Base-by-base conservation (phyloP, 805 yeast genomes). In the Suhomyces canberraensis region DNA sequence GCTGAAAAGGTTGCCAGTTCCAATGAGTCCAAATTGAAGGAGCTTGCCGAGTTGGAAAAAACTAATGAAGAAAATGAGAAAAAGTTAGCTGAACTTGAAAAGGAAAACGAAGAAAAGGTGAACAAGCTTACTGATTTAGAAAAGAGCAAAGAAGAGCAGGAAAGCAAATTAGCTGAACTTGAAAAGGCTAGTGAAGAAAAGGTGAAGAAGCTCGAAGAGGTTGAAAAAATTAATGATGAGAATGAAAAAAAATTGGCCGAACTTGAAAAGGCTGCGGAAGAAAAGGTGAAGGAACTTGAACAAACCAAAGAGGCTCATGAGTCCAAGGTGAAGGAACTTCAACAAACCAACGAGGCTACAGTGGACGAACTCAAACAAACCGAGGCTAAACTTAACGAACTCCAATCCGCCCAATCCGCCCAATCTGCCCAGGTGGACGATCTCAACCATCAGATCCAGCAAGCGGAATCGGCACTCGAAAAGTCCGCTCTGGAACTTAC, bases 241-340 rank as follows among this genome's bases (percentile, higher is more conserved):
- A 11, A 11, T 4, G 16, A 27, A 22, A 9, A 29, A 5, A 18
- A 26, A 19, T 14, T 17, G 6, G 26, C 33, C 11, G 24, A 22
- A 32, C 18, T 11, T 11, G 30, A 18, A 14, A 25, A 19, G n/a
- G 15, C 16, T 14, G 7, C 5, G 25, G 17, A 16, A 20, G 18
- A 11, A 15, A 22, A 29, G 17, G 11, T 28, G 29, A 28, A 26
- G 25, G 29, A 33, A 31, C 13, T 26, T 18, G 29, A 28, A 4
- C 24, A 26, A 20, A 19, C 31, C 16, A 18, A 27, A 20, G 9
- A 20, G 22, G 22, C 22, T 7, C 7, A 20, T 20, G 22, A 20
- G 22, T 20, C 22, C 22, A 9, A 20, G 22, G 16, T 7, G 19
- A 31, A 8, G 14, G 28, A 13, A 16, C 33, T 18, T 8, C 27